Evolutionary conservation across 108 stramenopile species (phyloP), one percentile per base, ranked within the genome.

Genomic region (Cyclotella kingstonii): DNA sequence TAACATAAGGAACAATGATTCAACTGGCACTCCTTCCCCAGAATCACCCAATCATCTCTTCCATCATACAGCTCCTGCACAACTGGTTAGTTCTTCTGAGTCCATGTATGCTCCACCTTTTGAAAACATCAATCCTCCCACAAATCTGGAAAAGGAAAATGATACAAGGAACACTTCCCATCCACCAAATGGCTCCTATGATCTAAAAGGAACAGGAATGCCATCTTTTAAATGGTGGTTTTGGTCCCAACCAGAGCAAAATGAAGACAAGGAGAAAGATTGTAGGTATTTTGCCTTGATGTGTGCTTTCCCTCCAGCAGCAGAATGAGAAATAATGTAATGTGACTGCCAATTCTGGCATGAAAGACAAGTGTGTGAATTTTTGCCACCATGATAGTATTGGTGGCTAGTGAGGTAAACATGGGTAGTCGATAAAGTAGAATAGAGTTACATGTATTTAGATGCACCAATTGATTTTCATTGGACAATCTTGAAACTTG

Each of bases 151-250:
- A 5, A 23, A n/a, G 11, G 11, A 14, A 18, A 9, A 35, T 34
- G 53, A 35, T 54, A 4, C 53, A 35, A 19, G 7, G 35, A 6
- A 19, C 18, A 43, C 22, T n/a, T 19, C 33, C 17, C 33, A 46
- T 26, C 59, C 43, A 18, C 59, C 59, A 2, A 45, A 60, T n/a
- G 59, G 44, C 2, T 40, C 59, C 7, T 60, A 60, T 19, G 47
- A 60, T 17, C 5, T 60, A 5, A 38, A 60, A 22, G 59, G 59
- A 60, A 5, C 43, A 3, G 59, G 59, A 26, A 46, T 60, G 59
- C 59, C 59, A 12, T 22, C 59, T 4, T 44, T 60, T 35, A 45
- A 47, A 31, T 60, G 59, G 59, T 60, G 59, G 59, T 46, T 45
- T 4, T 60, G 59, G 59, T 46, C 43, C 0, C 59, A 60, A 29